These are phyloP conservation scores for Naganishia vaughanmartiniae DNA, from an alignment of 768 basidiomycete species.

Conservation along the genomic window DNA sequence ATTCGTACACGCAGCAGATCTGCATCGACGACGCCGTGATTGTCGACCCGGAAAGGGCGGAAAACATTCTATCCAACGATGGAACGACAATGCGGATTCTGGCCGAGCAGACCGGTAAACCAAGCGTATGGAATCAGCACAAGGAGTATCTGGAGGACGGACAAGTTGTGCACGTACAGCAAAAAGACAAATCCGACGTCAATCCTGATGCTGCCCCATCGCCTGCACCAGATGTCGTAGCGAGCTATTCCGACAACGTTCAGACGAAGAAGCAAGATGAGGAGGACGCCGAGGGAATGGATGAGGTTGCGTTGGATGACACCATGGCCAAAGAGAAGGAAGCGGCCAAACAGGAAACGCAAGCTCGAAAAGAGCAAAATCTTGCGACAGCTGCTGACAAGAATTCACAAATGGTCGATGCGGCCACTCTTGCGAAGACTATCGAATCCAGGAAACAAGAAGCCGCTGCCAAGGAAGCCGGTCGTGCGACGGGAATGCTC, in stretches of 20 bases:
- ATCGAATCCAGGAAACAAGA: not conserved
- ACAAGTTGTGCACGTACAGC: not conserved
- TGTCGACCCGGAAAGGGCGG: not conserved
- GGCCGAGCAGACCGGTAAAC: not conserved
- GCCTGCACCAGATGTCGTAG: not conserved
- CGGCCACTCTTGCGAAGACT: not conserved
- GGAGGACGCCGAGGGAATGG: not conserved
- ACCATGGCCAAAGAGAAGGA: not conserved
- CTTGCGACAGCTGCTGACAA: not conserved
- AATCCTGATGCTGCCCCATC: not conserved
- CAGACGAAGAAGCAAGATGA: not conserved
- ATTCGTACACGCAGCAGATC: not conserved
- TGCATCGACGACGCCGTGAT: not conserved
- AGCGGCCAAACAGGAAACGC: not conserved
- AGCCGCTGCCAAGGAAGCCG: not conserved
- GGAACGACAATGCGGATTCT: not conserved
- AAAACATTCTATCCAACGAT: not conserved
- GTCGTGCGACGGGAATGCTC: not conserved
- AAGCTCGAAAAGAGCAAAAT: not conserved
- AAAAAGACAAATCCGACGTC: not conserved
- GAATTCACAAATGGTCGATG: not conserved
- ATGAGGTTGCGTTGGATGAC: not conserved
- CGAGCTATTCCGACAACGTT: not conserved
- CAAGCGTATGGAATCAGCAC: not conserved
- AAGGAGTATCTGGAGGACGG: not conserved